Base-by-base conservation (phyloP, 257 asterid genomes). In the Solanum habrochaites region DNA sequence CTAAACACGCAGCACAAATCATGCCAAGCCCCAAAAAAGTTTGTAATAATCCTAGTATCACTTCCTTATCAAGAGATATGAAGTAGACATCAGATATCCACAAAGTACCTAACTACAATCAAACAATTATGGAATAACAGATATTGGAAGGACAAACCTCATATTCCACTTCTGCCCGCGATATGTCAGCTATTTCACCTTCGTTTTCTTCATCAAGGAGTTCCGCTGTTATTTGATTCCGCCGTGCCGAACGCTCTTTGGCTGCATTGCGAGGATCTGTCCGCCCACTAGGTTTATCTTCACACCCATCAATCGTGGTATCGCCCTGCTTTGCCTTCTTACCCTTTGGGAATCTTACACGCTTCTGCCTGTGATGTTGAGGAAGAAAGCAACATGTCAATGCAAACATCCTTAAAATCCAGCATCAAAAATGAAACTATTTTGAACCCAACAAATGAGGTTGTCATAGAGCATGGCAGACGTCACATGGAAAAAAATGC, bases 311-410 rank as follows among this genome's bases (percentile, higher is more conserved):
- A n/a, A 43, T 29, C 27, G 93, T 94, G 90, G 73, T 43, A 64
- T 95, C 98, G 43, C 91, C 98, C 80, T 70, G 86, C 93, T 93
- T 96, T 83, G 90, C 88, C 93, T 96, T 97, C 91, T 94, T 97
- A 49, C 99, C 99, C 88, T 96, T 97, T 15, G 99, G 99, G 89
- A 96, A 96, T 93, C 99, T 92, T 86, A 90, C 94, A 88, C 91
- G 89, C 88, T 96, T 97, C 90, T 92, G 97, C 92, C 99, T 97
- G 90, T 8, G 78, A 56, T n/a, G 81, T 66, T 67, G 73, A 29
- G 73, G 11, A 69, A 64, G 87, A 80, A 75, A 60, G 45, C 43
- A 87, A 37, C 49, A 52, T 60, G 16, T 37, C 69, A 56, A 23
- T 70, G 71, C 37, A 86, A 20, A 6, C 73, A 73, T 47, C 11